These are phyloP conservation scores for Colletotrichum sp. DNA, from an alignment of 2,329 filamentous ascomycete species.

Conservation along the genomic window DNA sequence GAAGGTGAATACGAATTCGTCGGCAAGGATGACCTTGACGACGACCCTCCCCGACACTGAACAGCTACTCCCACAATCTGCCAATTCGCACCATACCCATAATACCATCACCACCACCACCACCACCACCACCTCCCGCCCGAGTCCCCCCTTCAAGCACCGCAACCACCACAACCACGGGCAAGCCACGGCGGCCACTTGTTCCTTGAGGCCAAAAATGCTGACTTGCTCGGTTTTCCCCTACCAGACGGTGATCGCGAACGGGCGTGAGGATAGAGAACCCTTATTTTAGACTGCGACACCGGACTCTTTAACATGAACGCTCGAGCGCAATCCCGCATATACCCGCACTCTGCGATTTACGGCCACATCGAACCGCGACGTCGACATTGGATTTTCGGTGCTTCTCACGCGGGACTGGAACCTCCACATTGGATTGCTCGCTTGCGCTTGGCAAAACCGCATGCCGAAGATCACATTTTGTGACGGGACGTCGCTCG, in stretches of 20 bases:
- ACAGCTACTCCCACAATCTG: neutral
- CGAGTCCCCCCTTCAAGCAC: neutral
- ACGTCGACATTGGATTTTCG: neutral
- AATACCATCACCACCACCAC: neutral
- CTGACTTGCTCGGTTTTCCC: constrained; percentile 22
- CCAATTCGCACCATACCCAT: constrained; percentile 11
- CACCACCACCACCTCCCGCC: neutral
- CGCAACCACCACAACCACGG: neutral
- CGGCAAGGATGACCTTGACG: constrained; percentile 26
- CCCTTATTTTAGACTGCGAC: constrained; percentile 6
- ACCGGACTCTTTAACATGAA: constrained; percentile 4
- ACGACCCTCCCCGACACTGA: constrained; percentile 16
- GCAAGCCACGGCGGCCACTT: neutral
- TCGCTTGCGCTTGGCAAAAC: neutral
- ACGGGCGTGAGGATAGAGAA: constrained; percentile 26
- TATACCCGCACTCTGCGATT: constrained; percentile 20
- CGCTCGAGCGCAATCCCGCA: neutral
- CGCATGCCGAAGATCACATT: neutral
- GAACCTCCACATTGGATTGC: neutral
- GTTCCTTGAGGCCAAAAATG: constrained; percentile 6
- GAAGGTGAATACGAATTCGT: constrained; percentile 61
- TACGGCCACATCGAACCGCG: neutral
- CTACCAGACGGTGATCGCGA: constrained; percentile 42
- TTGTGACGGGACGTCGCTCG: constrained; percentile 2
- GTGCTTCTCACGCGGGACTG: neutral